Base-by-base conservation (phyloP, 2,329 filamentous ascomycete genomes). In the Aspergillus quadricinctus region DNA sequence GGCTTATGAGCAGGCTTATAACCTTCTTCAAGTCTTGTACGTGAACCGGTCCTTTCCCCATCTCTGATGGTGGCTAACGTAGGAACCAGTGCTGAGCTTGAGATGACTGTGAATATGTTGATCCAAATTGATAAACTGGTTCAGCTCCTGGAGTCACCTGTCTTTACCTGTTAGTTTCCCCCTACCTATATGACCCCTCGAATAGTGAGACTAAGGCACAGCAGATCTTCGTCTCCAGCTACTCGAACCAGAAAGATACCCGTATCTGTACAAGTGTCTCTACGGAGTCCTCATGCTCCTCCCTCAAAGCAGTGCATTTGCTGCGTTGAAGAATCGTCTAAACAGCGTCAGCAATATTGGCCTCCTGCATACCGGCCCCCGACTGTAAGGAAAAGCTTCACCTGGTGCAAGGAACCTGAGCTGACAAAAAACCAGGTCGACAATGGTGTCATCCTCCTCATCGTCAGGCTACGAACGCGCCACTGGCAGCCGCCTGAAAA, bases 91-190 rank as follows among this genome's bases (percentile, higher is more conserved):
- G 94, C 91, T 57, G 94, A 99, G 67, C 81, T 99, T 50, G 94
- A 99, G 72, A 97, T 99, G 91, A 97, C 93, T 0, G 94, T 99
- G 65, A 96, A 96, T 66, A 96, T 97, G 75, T 83, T 99, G 54
- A 99, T 99, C 46, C 95, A 99, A 72, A 97, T 99, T 64, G 94
- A 99, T 75, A 99, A 99, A 73, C 82, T 99, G 17, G 94, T 99
- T 11, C 94, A 99, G 72, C 82, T 99, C 17, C 86, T 99, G 41
- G 94, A 99, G 72, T 97, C 92, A 0, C 94, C 94, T 0, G 94
- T 99, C 1, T 99, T 99, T 69, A 99, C 94, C 49, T 99, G 91
- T 95, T 75, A 76, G 86, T 56, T 46, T 1, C 28, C 29, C n/a
- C 73, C 41, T 19, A 17, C 17, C 40, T 9, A 4, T 7, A 21